Conservation (phyloP, 257 asterid species). For the Solanum chiquidenum region DNA sequence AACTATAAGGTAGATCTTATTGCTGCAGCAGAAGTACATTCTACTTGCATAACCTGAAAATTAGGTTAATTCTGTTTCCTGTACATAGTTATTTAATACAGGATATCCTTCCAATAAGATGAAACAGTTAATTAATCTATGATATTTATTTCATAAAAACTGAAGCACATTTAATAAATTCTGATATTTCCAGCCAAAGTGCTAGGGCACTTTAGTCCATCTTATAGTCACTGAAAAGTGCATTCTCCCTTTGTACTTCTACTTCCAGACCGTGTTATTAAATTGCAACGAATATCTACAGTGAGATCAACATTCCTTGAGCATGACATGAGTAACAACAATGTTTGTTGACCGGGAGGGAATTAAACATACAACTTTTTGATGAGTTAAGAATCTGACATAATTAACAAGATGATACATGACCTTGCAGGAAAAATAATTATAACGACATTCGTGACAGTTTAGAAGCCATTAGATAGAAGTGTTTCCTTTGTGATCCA, state of each 20-base stretch:
- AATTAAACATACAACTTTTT: background rate
- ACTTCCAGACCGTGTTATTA: background rate
- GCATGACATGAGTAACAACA: background rate
- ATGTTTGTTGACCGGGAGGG: background rate
- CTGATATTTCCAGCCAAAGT: background rate
- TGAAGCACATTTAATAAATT: background rate
- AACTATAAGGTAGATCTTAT: background rate
- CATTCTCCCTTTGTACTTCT: background rate
- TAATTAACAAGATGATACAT: background rate
- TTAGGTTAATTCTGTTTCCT: background rate
- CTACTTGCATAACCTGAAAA: background rate
- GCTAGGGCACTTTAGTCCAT: background rate
- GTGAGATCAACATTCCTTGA: background rate
- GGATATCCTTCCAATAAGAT: background rate
- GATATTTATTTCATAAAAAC: background rate
- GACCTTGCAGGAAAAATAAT: background rate
- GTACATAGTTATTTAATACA: background rate
- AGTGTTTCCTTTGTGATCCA: background rate
- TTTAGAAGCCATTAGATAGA: background rate
- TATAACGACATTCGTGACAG: background rate
- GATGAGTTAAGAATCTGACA: background rate
- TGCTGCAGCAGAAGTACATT: background rate
- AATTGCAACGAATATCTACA: background rate
- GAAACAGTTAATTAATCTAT: background rate
- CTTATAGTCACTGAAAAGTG: background rate